phyloP scores from a whole-genome alignment of 129 eudicot genomes.

The Flaveria trinervia region DNA sequence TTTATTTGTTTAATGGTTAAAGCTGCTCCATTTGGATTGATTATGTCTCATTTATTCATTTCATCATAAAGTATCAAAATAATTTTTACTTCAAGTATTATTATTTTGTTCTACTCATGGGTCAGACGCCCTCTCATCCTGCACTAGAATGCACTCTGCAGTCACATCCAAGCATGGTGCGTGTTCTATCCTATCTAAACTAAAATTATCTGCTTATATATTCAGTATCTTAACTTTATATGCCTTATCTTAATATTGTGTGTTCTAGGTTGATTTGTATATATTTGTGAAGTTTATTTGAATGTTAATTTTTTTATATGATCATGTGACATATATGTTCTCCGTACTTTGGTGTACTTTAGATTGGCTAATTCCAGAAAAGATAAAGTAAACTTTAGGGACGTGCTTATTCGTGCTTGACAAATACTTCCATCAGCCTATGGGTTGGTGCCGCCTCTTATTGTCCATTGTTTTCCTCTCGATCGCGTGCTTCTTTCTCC shows the following conservation, averaged over 20 bases:
- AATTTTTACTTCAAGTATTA: conserved; percentile 57
- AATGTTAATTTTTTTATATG: no score
- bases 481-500: no score
- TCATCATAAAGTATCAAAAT: conserved; percentile 6
- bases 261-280: no score
- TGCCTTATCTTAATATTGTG: neutral
- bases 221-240: neutral
- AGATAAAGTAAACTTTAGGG: no score
- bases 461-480: no score
- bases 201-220: neutral
- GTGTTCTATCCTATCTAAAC: conserved; percentile 5
- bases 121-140: conserved; percentile 92
- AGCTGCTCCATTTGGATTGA: neutral
- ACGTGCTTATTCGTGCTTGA: no score
- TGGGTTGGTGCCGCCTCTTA: no score
- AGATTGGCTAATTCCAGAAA: no score
- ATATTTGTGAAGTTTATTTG: no score
- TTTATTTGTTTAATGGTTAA: neutral
- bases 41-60: neutral
- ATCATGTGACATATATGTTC: no score
- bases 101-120: conserved; percentile 91
- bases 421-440: no score
- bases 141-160: conserved; percentile 95
- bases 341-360: no score
- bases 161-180: conserved; percentile 94